These are phyloP conservation scores for Coccomyxa sp. DNA, from an alignment of 139 green algal species.

Conservation along the genomic window DNA sequence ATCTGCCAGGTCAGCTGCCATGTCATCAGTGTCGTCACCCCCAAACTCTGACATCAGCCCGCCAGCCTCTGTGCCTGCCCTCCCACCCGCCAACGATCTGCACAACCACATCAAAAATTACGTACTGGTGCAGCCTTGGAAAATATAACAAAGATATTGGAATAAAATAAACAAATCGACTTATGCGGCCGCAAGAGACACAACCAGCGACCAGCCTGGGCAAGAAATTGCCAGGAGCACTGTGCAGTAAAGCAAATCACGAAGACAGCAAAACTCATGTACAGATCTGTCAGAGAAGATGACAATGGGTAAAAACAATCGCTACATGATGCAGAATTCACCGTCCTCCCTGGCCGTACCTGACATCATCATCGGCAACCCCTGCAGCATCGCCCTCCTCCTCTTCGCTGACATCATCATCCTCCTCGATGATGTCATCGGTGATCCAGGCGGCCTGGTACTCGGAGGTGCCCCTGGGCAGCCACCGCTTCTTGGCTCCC, in stretches of 20 bases:
- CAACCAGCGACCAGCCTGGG: no score
- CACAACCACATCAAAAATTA: not conserved
- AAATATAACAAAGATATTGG: not conserved
- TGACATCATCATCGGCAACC: no score
- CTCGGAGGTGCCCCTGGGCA: conserved; percentile 77
- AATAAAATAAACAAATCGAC: no score
- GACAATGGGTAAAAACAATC: no score
- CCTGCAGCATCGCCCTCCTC: conserved; percentile 31
- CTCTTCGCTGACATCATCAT: conserved; percentile 21
- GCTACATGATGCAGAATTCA: no score
- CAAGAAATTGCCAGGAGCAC: no score
- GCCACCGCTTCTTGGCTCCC: conserved; percentile 30
- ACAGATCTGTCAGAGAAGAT: no score
- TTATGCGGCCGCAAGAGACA: no score
- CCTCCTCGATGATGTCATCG: conserved; percentile 46
- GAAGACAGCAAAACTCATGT: no score
- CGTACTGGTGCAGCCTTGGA: no score
- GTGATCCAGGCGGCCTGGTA: conserved; percentile 95
- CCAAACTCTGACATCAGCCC: not conserved
- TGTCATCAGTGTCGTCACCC: not conserved
- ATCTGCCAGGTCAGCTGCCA: not conserved
- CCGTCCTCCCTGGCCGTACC: no score
- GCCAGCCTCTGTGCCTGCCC: not conserved
- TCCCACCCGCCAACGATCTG: not conserved
- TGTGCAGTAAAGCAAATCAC: no score